Base-by-base conservation (phyloP, 306 rosid species). In the Prunus armeniaca region DNA sequence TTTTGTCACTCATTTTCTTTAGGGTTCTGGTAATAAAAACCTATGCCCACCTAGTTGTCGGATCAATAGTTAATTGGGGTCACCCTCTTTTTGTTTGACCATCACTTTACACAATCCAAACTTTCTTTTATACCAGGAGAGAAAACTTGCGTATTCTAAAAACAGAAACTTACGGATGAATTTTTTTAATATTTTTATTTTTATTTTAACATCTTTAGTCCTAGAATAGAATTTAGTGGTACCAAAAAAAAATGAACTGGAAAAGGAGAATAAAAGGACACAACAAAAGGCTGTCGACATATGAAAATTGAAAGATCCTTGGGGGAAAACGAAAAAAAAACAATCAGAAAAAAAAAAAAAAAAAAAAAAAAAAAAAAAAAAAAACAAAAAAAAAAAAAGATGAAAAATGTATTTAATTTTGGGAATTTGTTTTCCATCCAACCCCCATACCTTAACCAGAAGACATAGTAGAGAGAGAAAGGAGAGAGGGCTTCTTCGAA, bases 381-480 rank as follows among this genome's bases (percentile, higher is more conserved):
- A 69, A 69, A 54, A 18, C 17, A 32, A 12, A 4, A 6, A 32
- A 32, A 20, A 38, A 30, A 65, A 45, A 61, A 5, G 18, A 67
- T 34, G 5, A 7, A 18, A 22, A 50, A 69, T 43, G 18, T 17
- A 10, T 71, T 17, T 49, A 60, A 60, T 50, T 72, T 65, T 64
- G 43, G 43, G 43, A 38, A 38, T 38, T 38, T 11, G 68, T 55
- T 74, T 60, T 17, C 80, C 68, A 74, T 80, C 84, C 80, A 75
- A 72, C 54, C 78, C 84, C 79, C 45, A 73, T 80, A 86, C 94
- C 68, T 89, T 77, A 69, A 72, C 86, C 67, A 81, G 67, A 84
- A 84, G 84, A 85, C 80, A 65, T 75, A 76, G 81, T 78, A 60
- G 86, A 69, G 46, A 68, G 43, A 38, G 43, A 38, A 38, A 54